phyloP scores from a whole-genome alignment of 495 filamentous ascomycete species.

The Annulohypoxylon maeteangense region DNA sequence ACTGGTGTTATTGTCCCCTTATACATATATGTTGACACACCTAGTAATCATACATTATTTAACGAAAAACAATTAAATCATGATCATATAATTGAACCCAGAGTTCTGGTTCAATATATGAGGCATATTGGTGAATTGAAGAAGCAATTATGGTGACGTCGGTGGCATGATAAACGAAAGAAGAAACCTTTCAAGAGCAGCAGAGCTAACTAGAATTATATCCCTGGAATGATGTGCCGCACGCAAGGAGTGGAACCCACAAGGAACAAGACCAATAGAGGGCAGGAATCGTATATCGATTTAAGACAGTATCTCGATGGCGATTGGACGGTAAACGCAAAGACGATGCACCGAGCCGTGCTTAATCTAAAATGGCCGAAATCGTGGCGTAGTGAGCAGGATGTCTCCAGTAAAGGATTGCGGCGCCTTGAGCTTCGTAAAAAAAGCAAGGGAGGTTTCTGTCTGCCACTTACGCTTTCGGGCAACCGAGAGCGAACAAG shows the following conservation, averaged over 20 bases:
- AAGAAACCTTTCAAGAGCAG: not conserved
- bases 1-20: too few species aligned
- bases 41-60: too few species aligned
- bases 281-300: not conserved
- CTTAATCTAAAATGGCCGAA: not conserved
- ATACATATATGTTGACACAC: too few species aligned
- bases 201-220: not conserved
- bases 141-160: not conserved
- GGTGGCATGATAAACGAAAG: not conserved
- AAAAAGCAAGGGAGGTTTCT: conserved; percentile 21
- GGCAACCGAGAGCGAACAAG: conserved; percentile 1
- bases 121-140: not conserved
- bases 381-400: conserved; percentile 17
- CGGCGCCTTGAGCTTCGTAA: conserved; percentile 16
- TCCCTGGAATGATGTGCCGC: not conserved
- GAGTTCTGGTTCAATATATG: not conserved
- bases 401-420: conserved; percentile 30
- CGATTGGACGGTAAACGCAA: conserved; percentile 10
- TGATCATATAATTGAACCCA: too few species aligned
- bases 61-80: too few species aligned
- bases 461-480: conserved; percentile 19
- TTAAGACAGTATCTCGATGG: not conserved
- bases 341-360: not conserved
- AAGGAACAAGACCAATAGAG: conserved; percentile 9
- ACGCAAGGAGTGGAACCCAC: not conserved